Evolutionary conservation across 495 filamentous ascomycete genomes (phyloP).

Genomic region (Massariosphaeria phaeospora): DNA sequence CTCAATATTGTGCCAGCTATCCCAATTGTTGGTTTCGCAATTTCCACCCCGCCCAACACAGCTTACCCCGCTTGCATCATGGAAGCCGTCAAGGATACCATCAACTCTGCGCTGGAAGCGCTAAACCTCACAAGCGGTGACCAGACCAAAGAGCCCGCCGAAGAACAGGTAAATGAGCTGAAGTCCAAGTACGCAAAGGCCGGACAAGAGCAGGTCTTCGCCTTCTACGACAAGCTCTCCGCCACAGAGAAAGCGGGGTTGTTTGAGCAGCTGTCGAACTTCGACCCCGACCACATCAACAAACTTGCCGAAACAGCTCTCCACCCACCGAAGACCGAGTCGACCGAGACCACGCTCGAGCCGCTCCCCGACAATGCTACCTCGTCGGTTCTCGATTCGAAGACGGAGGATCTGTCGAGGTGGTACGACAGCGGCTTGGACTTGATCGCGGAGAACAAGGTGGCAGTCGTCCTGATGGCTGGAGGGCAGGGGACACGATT

Average conservation of each 20-base stretch:
- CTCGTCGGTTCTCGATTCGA: slow-evolving; percentile 88
- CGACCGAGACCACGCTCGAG: slow-evolving; percentile 61
- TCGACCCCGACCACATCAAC: slow-evolving; percentile 81
- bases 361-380: slow-evolving; percentile 84
- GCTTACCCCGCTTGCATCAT: slow-evolving; percentile 33
- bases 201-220: slow-evolving; percentile 83
- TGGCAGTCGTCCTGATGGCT: slow-evolving; percentile 93
- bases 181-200: slow-evolving; percentile 72
- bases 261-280: slow-evolving; percentile 71
- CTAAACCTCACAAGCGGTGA: slow-evolving; percentile 47
- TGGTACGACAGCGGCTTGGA: slow-evolving; percentile 86
- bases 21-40: neutral
- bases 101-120: slow-evolving; percentile 58
- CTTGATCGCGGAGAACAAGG: slow-evolving; percentile 80
- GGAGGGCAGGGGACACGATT: slow-evolving; percentile 94
- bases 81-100: slow-evolving; percentile 40
- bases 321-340: slow-evolving; percentile 60
- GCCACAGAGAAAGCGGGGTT: slow-evolving; percentile 68
- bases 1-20: neutral
- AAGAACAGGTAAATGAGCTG: slow-evolving; percentile 68
- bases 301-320: slow-evolving; percentile 75
- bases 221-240: slow-evolving; percentile 77
- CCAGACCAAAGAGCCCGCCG: slow-evolving; percentile 58
- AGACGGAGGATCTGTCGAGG: slow-evolving; percentile 66
- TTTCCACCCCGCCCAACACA: slow-evolving; percentile 1